A percentile compares a stretch with the other conserved stretches of the same genome.
These are phyloP conservation scores for Nigrospora osmanthi DNA, from an alignment of 2,329 filamentous ascomycete genomes.

Conservation along the genomic window DNA sequence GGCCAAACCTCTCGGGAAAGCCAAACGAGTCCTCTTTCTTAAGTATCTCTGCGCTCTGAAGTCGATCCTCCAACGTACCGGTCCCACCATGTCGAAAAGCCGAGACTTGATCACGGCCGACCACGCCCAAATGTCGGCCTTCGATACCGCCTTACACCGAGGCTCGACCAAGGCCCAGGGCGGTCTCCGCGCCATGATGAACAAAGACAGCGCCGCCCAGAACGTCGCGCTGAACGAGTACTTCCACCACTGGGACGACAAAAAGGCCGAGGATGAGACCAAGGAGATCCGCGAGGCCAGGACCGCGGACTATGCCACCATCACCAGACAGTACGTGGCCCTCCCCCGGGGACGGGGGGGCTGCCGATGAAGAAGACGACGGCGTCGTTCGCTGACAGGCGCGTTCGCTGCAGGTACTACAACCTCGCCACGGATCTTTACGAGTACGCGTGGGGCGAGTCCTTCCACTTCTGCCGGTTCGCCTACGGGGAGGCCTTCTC, in stretches of 20 bases:
- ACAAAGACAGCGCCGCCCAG: conserved; percentile 59
- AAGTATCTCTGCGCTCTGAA: not conserved
- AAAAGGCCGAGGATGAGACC: conserved; percentile 57
- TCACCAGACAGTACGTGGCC: not conserved
- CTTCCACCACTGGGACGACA: conserved; percentile 76
- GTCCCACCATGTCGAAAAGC: not conserved
- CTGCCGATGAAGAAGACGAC: not conserved
- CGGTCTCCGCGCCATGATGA: conserved; percentile 56
- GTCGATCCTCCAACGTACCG: not conserved
- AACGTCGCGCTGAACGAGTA: conserved; percentile 65
- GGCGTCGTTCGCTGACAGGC: too few species aligned
- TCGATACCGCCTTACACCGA: conserved; percentile 59
- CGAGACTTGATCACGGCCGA: conserved; percentile 3
- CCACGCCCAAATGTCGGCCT: conserved; percentile 18
- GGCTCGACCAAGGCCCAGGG: conserved; percentile 46
- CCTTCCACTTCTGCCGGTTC: conserved; percentile 75
- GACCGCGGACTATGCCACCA: conserved; percentile 56
- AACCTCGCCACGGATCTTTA: conserved; percentile 67
- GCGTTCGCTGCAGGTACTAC: conserved; percentile 51
- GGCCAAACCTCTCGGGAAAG: not conserved
- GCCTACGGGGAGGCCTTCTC: conserved; percentile 60
- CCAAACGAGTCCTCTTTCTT: not conserved
- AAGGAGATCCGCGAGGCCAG: conserved; percentile 48
- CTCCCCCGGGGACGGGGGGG: conserved; percentile 6
- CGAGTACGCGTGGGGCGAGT: conserved; percentile 69